Evolutionary conservation across 192 early-diverging fungal species (phyloP).

Genomic region (Mortierella alpina): DNA sequence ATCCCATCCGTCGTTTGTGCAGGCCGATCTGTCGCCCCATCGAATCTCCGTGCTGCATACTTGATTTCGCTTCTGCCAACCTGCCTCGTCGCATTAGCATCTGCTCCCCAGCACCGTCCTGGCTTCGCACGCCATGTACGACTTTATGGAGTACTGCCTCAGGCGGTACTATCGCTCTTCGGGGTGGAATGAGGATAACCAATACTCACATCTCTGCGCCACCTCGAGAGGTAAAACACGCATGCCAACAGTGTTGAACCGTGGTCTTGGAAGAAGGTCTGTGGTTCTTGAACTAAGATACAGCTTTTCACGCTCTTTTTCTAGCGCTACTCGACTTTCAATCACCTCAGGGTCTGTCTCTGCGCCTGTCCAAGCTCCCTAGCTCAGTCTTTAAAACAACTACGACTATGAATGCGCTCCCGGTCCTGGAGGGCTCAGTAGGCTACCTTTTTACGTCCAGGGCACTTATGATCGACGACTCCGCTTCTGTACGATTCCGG

Average conservation of each 20-base stretch:
- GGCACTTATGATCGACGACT: slow-evolving; percentile 69
- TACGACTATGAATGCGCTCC: slow-evolving; percentile 75
- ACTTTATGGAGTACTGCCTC: slow-evolving; percentile 85
- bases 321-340: slow-evolving; percentile 83
- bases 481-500: slow-evolving; percentile 60
- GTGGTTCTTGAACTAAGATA: neutral
- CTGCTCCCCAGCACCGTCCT: neutral
- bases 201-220: slow-evolving; percentile 84
- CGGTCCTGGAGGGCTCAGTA: slow-evolving; percentile 68
- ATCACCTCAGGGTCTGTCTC: slow-evolving; percentile 77
- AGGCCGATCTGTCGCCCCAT: too few relatives aligned
- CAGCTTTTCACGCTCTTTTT: neutral
- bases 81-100: neutral
- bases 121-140: slow-evolving; percentile 67
- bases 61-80: too few relatives aligned
- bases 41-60: too few relatives aligned
- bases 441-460: slow-evolving; percentile 87
- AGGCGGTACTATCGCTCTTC: slow-evolving; percentile 82
- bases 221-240: slow-evolving; percentile 66
- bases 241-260: neutral
- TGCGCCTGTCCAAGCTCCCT: slow-evolving; percentile 80
- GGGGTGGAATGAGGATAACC: slow-evolving; percentile 83
- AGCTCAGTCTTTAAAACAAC: slow-evolving; percentile 81
- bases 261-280: neutral
- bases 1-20: too few relatives aligned